A percentile compares a stretch with the other conserved stretches of the same genome.
Conservation (phyloP, 2,329 filamentous ascomycete species). For the Beauveria sp. region DNA sequence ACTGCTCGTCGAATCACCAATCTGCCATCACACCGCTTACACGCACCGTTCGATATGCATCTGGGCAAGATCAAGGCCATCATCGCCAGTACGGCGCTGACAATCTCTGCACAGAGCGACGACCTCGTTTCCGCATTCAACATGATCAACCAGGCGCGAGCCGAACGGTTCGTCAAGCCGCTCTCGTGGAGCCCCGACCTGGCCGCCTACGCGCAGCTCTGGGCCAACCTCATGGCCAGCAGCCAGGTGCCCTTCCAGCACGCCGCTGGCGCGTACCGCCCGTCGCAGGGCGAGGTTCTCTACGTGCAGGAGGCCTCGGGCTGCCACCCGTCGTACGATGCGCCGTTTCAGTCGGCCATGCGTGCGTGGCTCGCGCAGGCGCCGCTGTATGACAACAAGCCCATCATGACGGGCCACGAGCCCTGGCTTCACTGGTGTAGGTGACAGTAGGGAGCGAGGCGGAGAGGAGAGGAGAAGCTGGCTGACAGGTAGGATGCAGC, state of each 20-base stretch:
- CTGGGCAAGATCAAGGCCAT: conserved; percentile 9
- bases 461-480: neutral
- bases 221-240: conserved; percentile 27
- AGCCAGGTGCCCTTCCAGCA: conserved; percentile 24
- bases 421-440: conserved; percentile 31
- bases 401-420: conserved; percentile 25
- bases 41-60: neutral
- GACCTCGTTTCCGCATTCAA: conserved; percentile 20
- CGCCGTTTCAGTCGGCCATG: conserved; percentile 23
- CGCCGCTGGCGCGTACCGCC: conserved; percentile 22
- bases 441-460: conserved; percentile 2
- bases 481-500: conserved; percentile 19
- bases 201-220: conserved; percentile 25
- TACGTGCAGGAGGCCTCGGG: conserved; percentile 24
- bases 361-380: conserved; percentile 25
- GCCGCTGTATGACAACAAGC: conserved; percentile 22
- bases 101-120: conserved; percentile 14
- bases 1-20: neutral
- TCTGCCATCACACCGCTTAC: neutral
- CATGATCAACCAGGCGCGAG: conserved; percentile 26
- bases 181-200: conserved; percentile 25
- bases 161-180: conserved; percentile 20
- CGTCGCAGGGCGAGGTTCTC: conserved; percentile 28
- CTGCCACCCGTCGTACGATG: conserved; percentile 23
- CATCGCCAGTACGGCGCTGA: conserved; percentile 8